Evolutionary conservation across 2,329 filamentous ascomycete genomes (phyloP), one percentile per base, ranked within the genome.

Genomic region (Periglandula ipomoeae): DNA sequence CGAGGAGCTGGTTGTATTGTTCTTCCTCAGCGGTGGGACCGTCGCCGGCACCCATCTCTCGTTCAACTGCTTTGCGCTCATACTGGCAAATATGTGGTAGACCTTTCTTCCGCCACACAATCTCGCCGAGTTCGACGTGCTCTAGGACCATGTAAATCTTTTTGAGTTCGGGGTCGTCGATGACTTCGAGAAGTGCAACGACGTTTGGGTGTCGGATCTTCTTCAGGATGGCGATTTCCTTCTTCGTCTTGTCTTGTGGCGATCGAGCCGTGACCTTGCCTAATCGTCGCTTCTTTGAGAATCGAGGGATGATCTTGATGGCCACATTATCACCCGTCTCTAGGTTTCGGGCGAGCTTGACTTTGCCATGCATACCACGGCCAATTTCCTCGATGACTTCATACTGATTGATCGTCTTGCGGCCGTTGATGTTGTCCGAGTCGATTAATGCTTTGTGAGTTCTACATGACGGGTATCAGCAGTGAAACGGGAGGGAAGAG

Each of bases 71-170:
- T 50, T 82, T 77, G 58, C 88, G 87, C 64, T 98, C 93, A 59
- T 89, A 84, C 27, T 82, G 74, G 58, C 87, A 87, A 55, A 97
- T 86, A 59, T 89, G 86, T 49, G 84, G 85, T 6, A 89, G 74
- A 5, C 89, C 91, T 68, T 90, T 89, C 64, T 86, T 91, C 48
- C 93, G 82, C 93, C 93, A 98, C 43, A 89, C 79, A 50, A 98
- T 88, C 68, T 98, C 93, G 46, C 93, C 91, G 37, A 91, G 78
- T 63, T 96, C 89, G 49, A 96, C 90, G 66, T 91, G 91, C 66
- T 98, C 93, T 39, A 98, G 77, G 19, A 97, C 88, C 70, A 98
- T 91, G 70, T 98, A 98, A 53, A 98, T 95, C 70, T 98, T 98
- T 70, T 94, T 93, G 50, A 89, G 81, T 59, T 89, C 88, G 2